A percentile compares a stretch with the other conserved stretches of the same genome.
Evolutionary conservation across 106 monocot species (phyloP).

Genomic region (Dendrobium nobile): DNA sequence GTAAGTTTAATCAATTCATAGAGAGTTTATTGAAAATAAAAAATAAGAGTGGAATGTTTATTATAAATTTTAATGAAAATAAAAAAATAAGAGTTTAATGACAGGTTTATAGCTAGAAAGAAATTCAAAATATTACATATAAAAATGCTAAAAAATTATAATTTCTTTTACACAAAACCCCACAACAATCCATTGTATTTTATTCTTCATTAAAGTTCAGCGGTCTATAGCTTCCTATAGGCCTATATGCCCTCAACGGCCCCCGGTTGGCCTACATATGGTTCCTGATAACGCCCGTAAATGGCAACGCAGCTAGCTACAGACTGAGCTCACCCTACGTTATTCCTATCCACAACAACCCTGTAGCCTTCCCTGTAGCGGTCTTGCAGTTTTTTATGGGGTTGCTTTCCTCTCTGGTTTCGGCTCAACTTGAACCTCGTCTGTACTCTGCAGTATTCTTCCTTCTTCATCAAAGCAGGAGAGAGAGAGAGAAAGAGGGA

Average conservation of each 20-base stretch:
- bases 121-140: no score
- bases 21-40: no score
- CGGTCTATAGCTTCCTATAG: background rate
- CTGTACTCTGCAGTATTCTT: background rate
- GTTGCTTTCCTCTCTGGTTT: background rate
- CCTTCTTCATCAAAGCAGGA: background rate
- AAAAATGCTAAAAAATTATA: no score
- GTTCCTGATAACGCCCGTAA: background rate
- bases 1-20: no score
- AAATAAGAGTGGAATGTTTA: no score
- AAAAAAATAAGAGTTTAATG: no score
- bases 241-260: background rate
- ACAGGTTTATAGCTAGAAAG: no score
- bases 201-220: background rate
- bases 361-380: background rate
- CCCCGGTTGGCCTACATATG: background rate
- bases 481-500: background rate
- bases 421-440: background rate
- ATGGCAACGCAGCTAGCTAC: slow-evolving; percentile 2
- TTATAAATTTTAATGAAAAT: no score
- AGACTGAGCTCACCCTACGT: slow-evolving; percentile 2
- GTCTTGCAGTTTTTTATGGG: background rate
- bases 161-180: no score
- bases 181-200: background rate
- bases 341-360: background rate